Evolutionary conservation across 2,329 filamentous ascomycete species (phyloP), one percentile per base, ranked within the genome.

Genomic region (Hymenoscyphus infarciens): DNA sequence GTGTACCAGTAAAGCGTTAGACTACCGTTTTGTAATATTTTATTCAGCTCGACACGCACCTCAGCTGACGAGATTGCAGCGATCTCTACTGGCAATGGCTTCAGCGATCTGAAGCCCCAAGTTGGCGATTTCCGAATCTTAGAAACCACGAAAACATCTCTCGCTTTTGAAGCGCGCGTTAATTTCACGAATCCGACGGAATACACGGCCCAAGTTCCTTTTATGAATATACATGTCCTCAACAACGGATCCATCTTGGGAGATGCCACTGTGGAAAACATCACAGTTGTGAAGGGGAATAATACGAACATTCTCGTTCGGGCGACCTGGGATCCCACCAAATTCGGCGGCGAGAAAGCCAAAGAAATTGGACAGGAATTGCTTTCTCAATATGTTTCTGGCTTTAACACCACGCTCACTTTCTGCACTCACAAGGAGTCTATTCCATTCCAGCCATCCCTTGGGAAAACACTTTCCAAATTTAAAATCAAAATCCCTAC

Each of bases 1-100:
- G 88, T 72, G 87, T 99, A 73, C 90, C 90, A 77, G 86, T 98
- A 80, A 96, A 96, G 85, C 90, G 92, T 97, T 88, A 87, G 93
- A 91, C 60, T 81, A 77, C 82, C 81, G 77, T 80, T 83, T 77
- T 71, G 75, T 52, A 52, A 52, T 52, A 11, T 22, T 77, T 76
- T 72, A 65, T 69, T 69, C 65, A 64, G 68, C 66, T 68, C 68
- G 65, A 69, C 68, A 52, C 64, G 68, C 70, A 71, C 70, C 67
- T 66, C 69, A 72, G 69, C 71, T 74, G 69, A 72, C 71, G 68
- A 71, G 66, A 72, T 69, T 65, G 67, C 75, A 90, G 88, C 86
- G 68, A 79, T 89, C 59, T 82, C 83, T 59, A 80, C 81, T 61
- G 82, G 83, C 66, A 77, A 63, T 59, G 68, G 78, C 16, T 68